phyloP scores from a whole-genome alignment of 2,329 filamentous ascomycete genomes.

The Diaporthe batatas region DNA sequence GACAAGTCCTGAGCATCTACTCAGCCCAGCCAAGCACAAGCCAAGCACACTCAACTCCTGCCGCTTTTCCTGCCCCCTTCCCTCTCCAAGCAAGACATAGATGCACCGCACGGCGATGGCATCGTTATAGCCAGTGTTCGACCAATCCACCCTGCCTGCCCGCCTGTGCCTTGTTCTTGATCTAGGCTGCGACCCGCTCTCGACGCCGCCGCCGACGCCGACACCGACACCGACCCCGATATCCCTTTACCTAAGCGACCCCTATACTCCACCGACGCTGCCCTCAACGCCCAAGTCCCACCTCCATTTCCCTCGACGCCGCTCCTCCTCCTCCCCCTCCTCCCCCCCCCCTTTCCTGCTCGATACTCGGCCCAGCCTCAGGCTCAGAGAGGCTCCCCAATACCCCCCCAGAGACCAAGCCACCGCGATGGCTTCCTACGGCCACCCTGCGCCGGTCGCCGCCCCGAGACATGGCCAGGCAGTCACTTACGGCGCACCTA shows the following conservation, averaged over 20 bases:
- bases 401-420: conserved; percentile 32
- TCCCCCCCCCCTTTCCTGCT: conserved; percentile 19
- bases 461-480: conserved; percentile 59
- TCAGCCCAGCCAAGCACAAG: conserved; percentile 21
- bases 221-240: conserved; percentile 32
- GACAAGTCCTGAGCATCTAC: conserved; percentile 2
- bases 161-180: conserved; percentile 25
- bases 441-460: conserved; percentile 52
- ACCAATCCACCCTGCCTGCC: conserved; percentile 1
- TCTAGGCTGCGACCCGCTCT: conserved; percentile 36
- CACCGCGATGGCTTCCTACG: conserved; percentile 56
- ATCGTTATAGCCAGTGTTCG: conserved; percentile 34
- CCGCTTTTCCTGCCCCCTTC: conserved; percentile 7
- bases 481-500: conserved; percentile 58
- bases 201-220: conserved; percentile 38
- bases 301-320: conserved; percentile 36
- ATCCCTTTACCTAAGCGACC: conserved; percentile 42
- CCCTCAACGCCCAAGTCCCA: conserved; percentile 25
- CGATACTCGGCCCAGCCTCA: conserved; percentile 37
- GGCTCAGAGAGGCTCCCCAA: conserved; percentile 35
- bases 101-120: conserved; percentile 34
- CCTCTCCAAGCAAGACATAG: conserved; percentile 12
- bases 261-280: conserved; percentile 42
- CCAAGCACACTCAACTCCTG: conserved; percentile 14
- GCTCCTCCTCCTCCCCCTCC: conserved; percentile 13